Percentiles rank a stretch among this genome's conserved stretches.
These are phyloP conservation scores for Daldinia grandis DNA, from an alignment of 495 filamentous ascomycete genomes.

Conservation along the genomic window DNA sequence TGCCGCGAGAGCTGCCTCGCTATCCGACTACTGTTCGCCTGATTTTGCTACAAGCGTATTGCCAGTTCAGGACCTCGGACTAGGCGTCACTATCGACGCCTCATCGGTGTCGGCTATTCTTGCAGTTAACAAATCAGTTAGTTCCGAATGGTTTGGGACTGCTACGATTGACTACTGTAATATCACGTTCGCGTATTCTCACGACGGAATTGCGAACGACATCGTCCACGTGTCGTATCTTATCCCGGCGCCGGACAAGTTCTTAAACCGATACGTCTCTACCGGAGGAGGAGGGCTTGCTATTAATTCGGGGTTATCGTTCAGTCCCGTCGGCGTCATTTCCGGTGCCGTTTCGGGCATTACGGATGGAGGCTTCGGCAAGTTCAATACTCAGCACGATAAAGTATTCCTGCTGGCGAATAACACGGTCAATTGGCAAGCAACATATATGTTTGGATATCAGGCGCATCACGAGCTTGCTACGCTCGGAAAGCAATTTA, in stretches of 20 bases:
- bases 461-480: conserved; percentile 43
- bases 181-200: conserved; percentile 57
- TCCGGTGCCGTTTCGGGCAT: conserved; percentile 56
- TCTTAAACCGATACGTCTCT: conserved; percentile 54
- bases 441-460: conserved; percentile 59
- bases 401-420: conserved; percentile 51
- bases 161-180: conserved; percentile 52
- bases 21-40: conserved; percentile 47
- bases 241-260: conserved; percentile 51
- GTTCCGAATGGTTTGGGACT: conserved; percentile 37
- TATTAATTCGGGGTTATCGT: conserved; percentile 52
- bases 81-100: conserved; percentile 49
- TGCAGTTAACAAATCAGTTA: conserved; percentile 46
- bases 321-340: conserved; percentile 52
- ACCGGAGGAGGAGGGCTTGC: conserved; percentile 58
- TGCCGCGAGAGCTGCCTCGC: conserved; percentile 15
- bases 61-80: conserved; percentile 40
- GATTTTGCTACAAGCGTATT: conserved; percentile 44
- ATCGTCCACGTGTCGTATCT: conserved; percentile 51
- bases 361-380: conserved; percentile 61
- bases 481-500: conserved; percentile 46
- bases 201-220: conserved; percentile 47
- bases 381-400: conserved; percentile 50
- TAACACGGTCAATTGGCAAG: conserved; percentile 55
- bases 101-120: conserved; percentile 45